Evolutionary conservation across 768 basidiomycete species (phyloP), one percentile per base, ranked within the genome.

Genomic region (Kwoniella dejecticola): DNA sequence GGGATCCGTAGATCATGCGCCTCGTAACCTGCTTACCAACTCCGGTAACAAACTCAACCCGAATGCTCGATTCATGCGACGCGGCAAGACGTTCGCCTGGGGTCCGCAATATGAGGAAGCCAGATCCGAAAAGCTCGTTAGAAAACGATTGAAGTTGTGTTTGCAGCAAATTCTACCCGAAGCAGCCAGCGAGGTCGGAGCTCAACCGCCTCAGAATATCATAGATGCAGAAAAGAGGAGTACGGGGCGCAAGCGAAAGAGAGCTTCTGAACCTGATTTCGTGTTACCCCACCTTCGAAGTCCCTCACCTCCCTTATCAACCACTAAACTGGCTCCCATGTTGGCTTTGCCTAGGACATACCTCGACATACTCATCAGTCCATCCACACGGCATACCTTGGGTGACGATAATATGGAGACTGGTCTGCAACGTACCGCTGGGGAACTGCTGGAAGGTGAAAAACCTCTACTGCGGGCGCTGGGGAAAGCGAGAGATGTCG

Each of bases 391-490:
- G 23, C 72, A 80, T 57, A 74, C 79, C 2, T 68, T 80, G 23
- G 79, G 74, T 4, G 65, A 74, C 27, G 78, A 76, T 26, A 67
- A 64, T 54, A 69, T 76, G 52, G 79, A 80, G 60, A 72, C 66
- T 44, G 77, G 75, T 8, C 50, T 80, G 15, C 75, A 77, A 54
- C 54, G 74, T 15, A 79, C 79, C 13, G 76, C 78, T 1, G 72
- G 71, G 7, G 78, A 80, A 47, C 55, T 80, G 38, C 64, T 80
- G 23, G 78, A 80, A 49, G 75, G 77, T 24, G 79, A 80, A 60
- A 77, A 68, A 36, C 70, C 69, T 6, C 48, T 80, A 40, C 60
- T 71, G 57, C 69, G 72, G 50, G 70, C 73, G 26, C 57, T 79
- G 15, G 78, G 79, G 0, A 31, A 70, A 45, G 60, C 78, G 40